These are phyloP conservation scores for Paradendryphiella salina DNA, from an alignment of 2,329 filamentous ascomycete species.

Conservation along the genomic window DNA sequence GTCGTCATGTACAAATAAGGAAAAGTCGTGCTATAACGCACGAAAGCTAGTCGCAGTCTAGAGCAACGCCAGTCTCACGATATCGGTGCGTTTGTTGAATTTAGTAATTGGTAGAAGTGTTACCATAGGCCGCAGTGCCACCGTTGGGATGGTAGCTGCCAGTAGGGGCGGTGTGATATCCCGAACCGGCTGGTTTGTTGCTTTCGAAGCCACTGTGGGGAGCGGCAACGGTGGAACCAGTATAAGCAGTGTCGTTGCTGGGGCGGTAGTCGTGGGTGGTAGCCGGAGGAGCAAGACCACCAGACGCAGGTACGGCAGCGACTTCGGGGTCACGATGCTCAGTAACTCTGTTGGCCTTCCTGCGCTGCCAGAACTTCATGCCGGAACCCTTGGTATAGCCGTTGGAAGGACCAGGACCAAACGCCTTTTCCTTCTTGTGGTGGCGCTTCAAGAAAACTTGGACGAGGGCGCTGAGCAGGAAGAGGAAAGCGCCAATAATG, in stretches of 20 bases:
- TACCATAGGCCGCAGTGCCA: slow-evolving; percentile 46
- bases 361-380: slow-evolving; percentile 52
- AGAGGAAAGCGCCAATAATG: slow-evolving; percentile 76
- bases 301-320: slow-evolving; percentile 32
- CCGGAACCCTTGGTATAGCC: slow-evolving; percentile 67
- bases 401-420: slow-evolving; percentile 66
- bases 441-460: slow-evolving; percentile 70
- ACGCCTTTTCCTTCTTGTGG: slow-evolving; percentile 74
- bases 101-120: slow-evolving; percentile 18
- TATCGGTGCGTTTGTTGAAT: neutral
- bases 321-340: slow-evolving; percentile 52
- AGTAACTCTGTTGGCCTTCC: slow-evolving; percentile 38
- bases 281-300: slow-evolving; percentile 21
- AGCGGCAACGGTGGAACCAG: slow-evolving; percentile 52
- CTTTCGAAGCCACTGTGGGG: slow-evolving; percentile 42
- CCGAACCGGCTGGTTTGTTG: slow-evolving; percentile 44
- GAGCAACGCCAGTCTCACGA: neutral
- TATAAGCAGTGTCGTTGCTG: slow-evolving; percentile 55
- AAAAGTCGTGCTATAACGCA: neutral
- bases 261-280: slow-evolving; percentile 46
- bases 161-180: slow-evolving; percentile 52
- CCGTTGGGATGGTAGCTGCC: slow-evolving; percentile 29
- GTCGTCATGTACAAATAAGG: slow-evolving; percentile 11
- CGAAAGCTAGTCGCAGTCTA: neutral
- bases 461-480: slow-evolving; percentile 70